Conservation (phyloP, 2,329 filamentous ascomycete species). For the Tolypocladium ovalisporum region DNA sequence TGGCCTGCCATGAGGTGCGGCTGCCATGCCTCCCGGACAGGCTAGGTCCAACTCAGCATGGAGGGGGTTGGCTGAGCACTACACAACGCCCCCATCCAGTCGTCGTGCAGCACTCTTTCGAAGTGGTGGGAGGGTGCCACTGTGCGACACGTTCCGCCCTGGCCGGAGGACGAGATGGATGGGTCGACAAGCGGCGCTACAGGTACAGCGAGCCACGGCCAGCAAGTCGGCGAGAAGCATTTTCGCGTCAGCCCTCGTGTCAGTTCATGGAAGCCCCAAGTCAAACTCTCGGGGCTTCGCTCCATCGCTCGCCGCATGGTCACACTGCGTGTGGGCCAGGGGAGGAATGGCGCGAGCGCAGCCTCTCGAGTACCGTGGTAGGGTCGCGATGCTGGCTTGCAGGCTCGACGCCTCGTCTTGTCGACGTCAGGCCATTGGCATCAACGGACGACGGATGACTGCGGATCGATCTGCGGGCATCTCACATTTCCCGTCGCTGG, state of each 20-base stretch:
- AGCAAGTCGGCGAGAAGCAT: not conserved
- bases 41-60: not conserved
- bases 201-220: not conserved
- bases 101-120: not conserved
- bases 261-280: not conserved
- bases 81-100: not conserved
- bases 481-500: not conserved
- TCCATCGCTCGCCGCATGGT: not conserved
- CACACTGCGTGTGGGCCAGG: not conserved
- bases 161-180: not conserved
- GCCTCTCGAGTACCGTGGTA: not conserved
- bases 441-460: not conserved
- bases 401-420: not conserved
- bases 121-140: slow-evolving; percentile 1
- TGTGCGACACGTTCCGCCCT: not conserved
- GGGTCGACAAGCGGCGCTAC: not conserved
- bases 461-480: not conserved
- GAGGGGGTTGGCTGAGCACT: not conserved
- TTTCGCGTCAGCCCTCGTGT: not conserved
- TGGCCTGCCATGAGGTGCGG: not conserved
- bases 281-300: not conserved
- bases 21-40: not conserved
- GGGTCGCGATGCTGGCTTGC: not conserved
- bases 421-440: not conserved
- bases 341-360: not conserved